A percentile compares a stretch with the other conserved stretches of the same genome.
Evolutionary conservation across 257 asterid genomes (phyloP).

Genomic region (Galeopsis tetrahit): DNA sequence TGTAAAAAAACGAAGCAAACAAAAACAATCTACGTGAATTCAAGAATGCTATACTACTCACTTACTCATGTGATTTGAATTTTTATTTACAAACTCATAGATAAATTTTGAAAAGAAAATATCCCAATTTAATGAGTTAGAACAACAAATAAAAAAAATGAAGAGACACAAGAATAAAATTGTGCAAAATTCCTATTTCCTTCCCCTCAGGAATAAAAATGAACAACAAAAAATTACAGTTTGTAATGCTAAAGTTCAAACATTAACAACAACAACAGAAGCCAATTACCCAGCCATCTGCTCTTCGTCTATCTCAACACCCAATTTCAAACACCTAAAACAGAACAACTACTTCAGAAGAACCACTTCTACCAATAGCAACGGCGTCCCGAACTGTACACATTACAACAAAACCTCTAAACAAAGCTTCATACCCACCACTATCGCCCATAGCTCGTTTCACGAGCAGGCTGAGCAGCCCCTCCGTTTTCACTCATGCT

Average conservation of each 20-base stretch:
- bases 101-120: background rate
- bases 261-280: background rate
- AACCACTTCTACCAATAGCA: background rate
- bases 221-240: background rate
- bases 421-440: constrained; percentile 62
- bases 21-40: too few relatives aligned
- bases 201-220: background rate
- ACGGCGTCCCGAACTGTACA: constrained; percentile 20
- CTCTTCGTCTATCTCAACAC: background rate
- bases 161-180: background rate
- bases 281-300: background rate
- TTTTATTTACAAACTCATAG: background rate
- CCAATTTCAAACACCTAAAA: background rate
- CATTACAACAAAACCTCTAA: constrained; percentile 59
- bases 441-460: constrained; percentile 58
- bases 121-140: background rate
- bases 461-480: constrained; percentile 29
- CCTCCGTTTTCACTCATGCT: constrained; percentile 87
- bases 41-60: too few relatives aligned
- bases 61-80: background rate
- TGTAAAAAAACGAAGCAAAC: too few relatives aligned
- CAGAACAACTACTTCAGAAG: background rate
- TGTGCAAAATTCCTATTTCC: background rate
- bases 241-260: background rate
- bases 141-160: background rate